Conservation (phyloP, 148 eudicot genomes). For the Tetragonia tetragonoides region DNA sequence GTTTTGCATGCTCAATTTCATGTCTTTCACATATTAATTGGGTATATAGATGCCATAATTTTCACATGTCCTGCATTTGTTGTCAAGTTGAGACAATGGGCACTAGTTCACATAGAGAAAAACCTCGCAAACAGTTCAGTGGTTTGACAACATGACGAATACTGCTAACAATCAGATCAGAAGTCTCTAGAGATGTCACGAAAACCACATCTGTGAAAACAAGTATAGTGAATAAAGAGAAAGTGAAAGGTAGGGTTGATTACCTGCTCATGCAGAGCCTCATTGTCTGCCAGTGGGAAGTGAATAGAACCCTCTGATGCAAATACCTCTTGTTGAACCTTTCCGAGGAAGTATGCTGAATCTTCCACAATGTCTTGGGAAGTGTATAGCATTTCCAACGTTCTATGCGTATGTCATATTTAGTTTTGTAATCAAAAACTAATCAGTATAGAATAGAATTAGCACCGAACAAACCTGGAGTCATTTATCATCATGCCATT, state of each 20-base stretch:
- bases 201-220: background rate
- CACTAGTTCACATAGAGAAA: background rate
- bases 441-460: conserved; percentile 11
- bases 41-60: background rate
- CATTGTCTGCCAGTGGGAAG: conserved; percentile 67
- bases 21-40: background rate
- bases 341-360: conserved; percentile 35
- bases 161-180: background rate
- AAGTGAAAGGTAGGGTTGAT: background rate
- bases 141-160: background rate
- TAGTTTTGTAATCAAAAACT: background rate
- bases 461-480: conserved; percentile 58
- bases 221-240: background rate
- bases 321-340: conserved; percentile 62
- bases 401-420: conserved; percentile 45
- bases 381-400: conserved; percentile 54
- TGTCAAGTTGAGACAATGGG: background rate
- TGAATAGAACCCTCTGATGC: conserved; percentile 75
- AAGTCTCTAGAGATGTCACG: background rate
- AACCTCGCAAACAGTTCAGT: background rate
- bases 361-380: conserved; percentile 39
- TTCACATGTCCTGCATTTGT: background rate
- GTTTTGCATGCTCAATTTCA: background rate
- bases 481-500: conserved; percentile 72
- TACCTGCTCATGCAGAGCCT: conserved; percentile 65